A percentile compares a stretch with the other conserved stretches of the same genome.
phyloP scores from a whole-genome alignment of 2,329 filamentous ascomycete species.

The Trichophyton simii region DNA sequence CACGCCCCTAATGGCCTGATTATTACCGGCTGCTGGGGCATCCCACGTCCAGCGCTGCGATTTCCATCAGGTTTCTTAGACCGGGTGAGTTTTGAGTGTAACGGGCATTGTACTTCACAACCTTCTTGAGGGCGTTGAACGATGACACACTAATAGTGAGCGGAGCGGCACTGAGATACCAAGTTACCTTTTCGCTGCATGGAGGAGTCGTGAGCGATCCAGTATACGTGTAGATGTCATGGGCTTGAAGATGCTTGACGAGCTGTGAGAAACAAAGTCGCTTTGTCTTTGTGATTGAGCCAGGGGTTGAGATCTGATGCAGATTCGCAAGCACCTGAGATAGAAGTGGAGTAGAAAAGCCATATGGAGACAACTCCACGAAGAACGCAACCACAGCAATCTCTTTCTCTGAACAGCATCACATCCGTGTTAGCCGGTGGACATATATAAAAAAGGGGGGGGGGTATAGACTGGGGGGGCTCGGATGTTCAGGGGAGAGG shows the following conservation, averaged over 20 bases:
- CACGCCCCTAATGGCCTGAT: not conserved
- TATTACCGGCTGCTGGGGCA: not conserved
- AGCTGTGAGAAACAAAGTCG: not conserved
- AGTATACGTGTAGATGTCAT: slow-evolving; percentile 28
- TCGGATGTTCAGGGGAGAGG: not conserved
- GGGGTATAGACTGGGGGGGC: not conserved
- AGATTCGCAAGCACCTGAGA: not conserved
- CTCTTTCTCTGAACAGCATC: not conserved
- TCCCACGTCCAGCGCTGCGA: not conserved
- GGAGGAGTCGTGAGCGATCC: slow-evolving; percentile 53
- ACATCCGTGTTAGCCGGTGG: not conserved
- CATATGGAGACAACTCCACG: not conserved
- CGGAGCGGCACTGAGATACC: slow-evolving; percentile 38
- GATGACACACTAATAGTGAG: slow-evolving; percentile 36
- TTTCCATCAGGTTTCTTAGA: not conserved
- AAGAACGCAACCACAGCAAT: slow-evolving; percentile 1
- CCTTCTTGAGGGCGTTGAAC: slow-evolving; percentile 39
- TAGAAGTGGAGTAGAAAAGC: not conserved
- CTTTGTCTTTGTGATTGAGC: not conserved
- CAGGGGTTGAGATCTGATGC: not conserved
- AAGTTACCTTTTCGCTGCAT: slow-evolving; percentile 45
- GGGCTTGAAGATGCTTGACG: not conserved
- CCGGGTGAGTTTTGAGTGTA: slow-evolving; percentile 9
- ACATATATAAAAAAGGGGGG: not conserved
- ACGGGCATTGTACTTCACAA: slow-evolving; percentile 23